Base-by-base conservation (phyloP, 768 basidiomycete genomes). In the Hericium rajendrae region DNA sequence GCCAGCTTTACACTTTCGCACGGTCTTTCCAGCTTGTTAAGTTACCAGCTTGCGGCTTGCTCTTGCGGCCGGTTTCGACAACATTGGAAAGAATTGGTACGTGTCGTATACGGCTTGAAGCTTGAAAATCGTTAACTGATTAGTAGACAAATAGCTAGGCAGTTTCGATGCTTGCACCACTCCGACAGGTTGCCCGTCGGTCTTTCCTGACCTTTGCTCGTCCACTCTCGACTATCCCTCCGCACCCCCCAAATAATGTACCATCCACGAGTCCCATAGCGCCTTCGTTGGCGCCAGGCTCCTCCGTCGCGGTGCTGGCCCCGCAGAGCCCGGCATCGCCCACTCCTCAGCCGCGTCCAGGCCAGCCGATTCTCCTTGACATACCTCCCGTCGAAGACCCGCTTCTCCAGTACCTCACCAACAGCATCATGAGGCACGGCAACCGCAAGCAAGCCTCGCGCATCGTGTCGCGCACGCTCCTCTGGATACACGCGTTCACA, bases 361-460 rank as follows among this genome's bases (percentile, higher is more conserved):
- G 13, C 11, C 38, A 57, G 16, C 64, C 61, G n/a, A 57, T 60
- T 6, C 13, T 56, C 39, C 58, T 70, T 20, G 76, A 84, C 63
- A 80, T 91, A 18, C 88, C 89, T 2, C 87, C 88, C n/a, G 75
- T 78, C 1, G 77, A 81, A 53, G 88, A 91, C 68, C 91, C 90
- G 1, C 74, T 91, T 3, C 80, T 91, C 5, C 74, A 80, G 59
- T 83, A 84, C 64, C 68, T 92, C 53, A 74, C 88, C 2, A 82
- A 81, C 16, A 69, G 73, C 56, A 72, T 91, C 50, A 84, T 85
- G 74, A 66, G 66, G 39, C 71, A 86, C 66, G 91, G 91, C 37
- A 76, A 83, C 56, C 80, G 84, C 57, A 76, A 86, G 9, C 74
- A 76, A 20, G 86, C 88, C 0, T 71, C 80, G 0, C 77, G 76